Conservation (phyloP, 2,329 filamentous ascomycete species). For the Delphinella strobiligena region DNA sequence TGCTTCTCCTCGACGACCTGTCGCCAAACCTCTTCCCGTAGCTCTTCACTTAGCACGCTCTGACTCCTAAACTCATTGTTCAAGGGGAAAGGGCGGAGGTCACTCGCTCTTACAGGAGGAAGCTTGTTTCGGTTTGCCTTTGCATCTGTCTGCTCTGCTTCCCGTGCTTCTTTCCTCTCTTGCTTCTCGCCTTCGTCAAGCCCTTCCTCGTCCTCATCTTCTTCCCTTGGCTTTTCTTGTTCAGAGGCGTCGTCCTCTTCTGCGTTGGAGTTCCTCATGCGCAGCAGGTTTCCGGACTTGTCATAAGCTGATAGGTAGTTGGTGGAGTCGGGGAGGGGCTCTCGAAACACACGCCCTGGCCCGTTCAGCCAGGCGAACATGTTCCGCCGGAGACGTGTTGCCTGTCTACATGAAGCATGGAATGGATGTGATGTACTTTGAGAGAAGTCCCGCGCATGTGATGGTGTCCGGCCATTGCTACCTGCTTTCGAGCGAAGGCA, state of each 20-base stretch:
- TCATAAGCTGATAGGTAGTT: slow-evolving; percentile 46
- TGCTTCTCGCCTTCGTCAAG: slow-evolving; percentile 13
- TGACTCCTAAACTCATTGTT: slow-evolving; percentile 62
- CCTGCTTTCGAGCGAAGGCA: slow-evolving; percentile 2
- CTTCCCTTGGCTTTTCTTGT: slow-evolving; percentile 11
- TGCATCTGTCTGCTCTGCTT: slow-evolving; percentile 11
- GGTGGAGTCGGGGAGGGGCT: slow-evolving; percentile 37
- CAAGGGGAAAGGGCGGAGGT: slow-evolving; percentile 54
- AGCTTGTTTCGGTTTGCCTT: slow-evolving; percentile 13
- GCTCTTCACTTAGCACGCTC: slow-evolving; percentile 58
- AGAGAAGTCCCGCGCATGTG: slow-evolving; percentile 6
- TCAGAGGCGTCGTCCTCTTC: slow-evolving; percentile 13
- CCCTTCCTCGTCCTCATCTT: slow-evolving; percentile 13
- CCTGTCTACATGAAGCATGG: slow-evolving; percentile 8
- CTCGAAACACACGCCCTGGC: slow-evolving; percentile 36
- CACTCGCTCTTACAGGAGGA: slow-evolving; percentile 14
- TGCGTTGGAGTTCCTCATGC: slow-evolving; percentile 17
- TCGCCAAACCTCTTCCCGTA: slow-evolving; percentile 62
- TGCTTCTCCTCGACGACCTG: slow-evolving; percentile 54
- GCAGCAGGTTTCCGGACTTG: slow-evolving; percentile 34
- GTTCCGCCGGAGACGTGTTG: slow-evolving; percentile 39
- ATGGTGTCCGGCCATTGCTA: slow-evolving; percentile 1
- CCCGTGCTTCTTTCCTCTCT: slow-evolving; percentile 9
- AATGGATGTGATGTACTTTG: slow-evolving; percentile 5
- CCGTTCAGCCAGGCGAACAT: slow-evolving; percentile 51